phyloP scores from a whole-genome alignment of 192 early-diverging fungal genomes.

The Coemansia sp. region DNA sequence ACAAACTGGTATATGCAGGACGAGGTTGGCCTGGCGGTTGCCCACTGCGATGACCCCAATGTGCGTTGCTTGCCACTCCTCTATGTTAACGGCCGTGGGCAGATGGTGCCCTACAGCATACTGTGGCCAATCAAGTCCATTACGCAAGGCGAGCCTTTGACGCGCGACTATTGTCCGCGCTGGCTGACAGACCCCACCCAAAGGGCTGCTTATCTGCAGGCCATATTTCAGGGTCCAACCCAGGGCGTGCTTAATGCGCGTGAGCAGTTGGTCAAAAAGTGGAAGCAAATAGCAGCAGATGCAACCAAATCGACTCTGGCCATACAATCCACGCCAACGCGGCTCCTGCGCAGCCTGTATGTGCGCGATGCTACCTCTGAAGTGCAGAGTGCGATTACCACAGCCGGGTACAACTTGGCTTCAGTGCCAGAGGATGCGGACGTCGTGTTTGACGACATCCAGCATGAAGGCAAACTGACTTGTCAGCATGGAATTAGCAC shows the following conservation, averaged over 20 bases:
- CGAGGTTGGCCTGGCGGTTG: constrained; percentile 65
- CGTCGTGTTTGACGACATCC: constrained; percentile 32
- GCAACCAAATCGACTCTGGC: constrained; percentile 15
- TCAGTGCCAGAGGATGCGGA: constrained; percentile 27
- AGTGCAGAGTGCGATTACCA: constrained; percentile 12
- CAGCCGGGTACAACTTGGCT: constrained; percentile 15
- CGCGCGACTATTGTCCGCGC: constrained; percentile 62
- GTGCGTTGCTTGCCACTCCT: constrained; percentile 64
- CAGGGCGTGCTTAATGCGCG: constrained; percentile 41
- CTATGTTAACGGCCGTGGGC: constrained; percentile 54
- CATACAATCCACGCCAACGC: constrained; percentile 5
- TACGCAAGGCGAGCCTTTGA: constrained; percentile 50
- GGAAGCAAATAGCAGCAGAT: constrained; percentile 18
- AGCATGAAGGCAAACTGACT: constrained; percentile 10
- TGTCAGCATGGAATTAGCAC: constrained; percentile 41
- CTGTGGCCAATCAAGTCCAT: constrained; percentile 64
- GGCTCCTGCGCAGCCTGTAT: constrained; percentile 20
- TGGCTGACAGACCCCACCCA: constrained; percentile 54
- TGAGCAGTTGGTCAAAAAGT: constrained; percentile 17
- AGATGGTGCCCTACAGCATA: constrained; percentile 62
- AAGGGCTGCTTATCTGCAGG: constrained; percentile 58
- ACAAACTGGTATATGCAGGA: constrained; percentile 57
- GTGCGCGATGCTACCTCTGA: constrained; percentile 13
- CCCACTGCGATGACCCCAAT: constrained; percentile 62
- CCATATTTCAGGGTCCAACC: constrained; percentile 40